Evolutionary conservation across 257 asterid genomes (phyloP).

Genomic region (Paraleonurus japonicus): DNA sequence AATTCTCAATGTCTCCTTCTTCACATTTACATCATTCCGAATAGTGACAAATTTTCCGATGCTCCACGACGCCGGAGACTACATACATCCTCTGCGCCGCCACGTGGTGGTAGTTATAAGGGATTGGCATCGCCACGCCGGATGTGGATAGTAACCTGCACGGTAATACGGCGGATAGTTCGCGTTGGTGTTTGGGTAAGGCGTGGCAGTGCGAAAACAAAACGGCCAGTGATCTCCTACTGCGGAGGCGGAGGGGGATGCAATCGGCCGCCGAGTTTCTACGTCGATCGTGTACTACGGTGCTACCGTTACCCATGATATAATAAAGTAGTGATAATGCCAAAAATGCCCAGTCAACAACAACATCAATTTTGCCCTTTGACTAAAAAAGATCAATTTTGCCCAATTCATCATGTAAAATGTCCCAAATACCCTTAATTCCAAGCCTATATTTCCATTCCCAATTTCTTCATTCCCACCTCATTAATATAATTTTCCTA

Average conservation of each 20-base stretch:
- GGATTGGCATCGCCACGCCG: slow-evolving; percentile 49
- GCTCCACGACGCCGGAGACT: slow-evolving; percentile 59
- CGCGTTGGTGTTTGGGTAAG: slow-evolving; percentile 50
- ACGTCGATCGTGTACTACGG: slow-evolving; percentile 42
- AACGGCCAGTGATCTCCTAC: slow-evolving; percentile 44
- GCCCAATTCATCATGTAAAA: too few relatives aligned
- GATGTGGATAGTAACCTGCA: slow-evolving; percentile 50
- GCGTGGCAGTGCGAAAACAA: slow-evolving; percentile 59
- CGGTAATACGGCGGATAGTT: slow-evolving; percentile 51
- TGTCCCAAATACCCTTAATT: too few relatives aligned
- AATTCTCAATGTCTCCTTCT: slow-evolving; percentile 81
- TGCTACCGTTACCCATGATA: slow-evolving; percentile 66
- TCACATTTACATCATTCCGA: slow-evolving; percentile 84
- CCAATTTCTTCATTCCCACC: too few relatives aligned
- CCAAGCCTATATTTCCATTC: too few relatives aligned
- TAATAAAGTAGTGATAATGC: too few relatives aligned
- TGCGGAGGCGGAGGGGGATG: slow-evolving; percentile 56
- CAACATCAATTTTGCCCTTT: too few relatives aligned
- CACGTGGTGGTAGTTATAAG: slow-evolving; percentile 57
- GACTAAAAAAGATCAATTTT: too few relatives aligned
- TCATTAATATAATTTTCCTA: too few relatives aligned
- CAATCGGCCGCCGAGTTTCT: slow-evolving; percentile 38
- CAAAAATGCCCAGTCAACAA: too few relatives aligned
- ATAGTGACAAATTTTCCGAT: slow-evolving; percentile 95
- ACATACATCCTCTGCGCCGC: slow-evolving; percentile 47